Evolutionary conservation across 1,139 yeast genomes (phyloP).

Genomic region (Torulaspora pretoriensis): DNA sequence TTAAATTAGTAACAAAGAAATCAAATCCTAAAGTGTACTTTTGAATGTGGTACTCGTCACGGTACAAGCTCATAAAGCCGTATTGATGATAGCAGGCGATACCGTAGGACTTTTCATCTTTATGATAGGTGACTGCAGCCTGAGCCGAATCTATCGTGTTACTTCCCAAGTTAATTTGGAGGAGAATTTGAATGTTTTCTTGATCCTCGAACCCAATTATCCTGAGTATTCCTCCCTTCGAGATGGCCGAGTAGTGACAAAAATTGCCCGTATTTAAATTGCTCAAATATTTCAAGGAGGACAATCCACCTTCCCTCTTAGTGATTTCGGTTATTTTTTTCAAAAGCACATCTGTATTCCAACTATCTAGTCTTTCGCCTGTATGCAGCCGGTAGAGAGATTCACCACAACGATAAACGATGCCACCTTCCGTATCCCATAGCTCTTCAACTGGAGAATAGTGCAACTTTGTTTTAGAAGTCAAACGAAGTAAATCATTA

Average conservation of each 20-base stretch:
- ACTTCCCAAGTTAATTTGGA: not conserved
- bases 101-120: not conserved
- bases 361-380: not conserved
- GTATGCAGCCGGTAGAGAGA: slow-evolving; percentile 3
- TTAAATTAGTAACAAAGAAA: slow-evolving; percentile 5
- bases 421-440: slow-evolving; percentile 8
- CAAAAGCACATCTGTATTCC: slow-evolving; percentile 3
- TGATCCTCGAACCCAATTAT: not conserved
- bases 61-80: slow-evolving; percentile 3
- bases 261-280: not conserved
- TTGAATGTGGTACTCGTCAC: not conserved
- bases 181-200: not conserved
- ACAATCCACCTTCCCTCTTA: slow-evolving; percentile 4
- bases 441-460: slow-evolving; percentile 7
- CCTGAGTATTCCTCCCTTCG: slow-evolving; percentile 5
- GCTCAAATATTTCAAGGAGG: not conserved
- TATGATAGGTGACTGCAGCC: slow-evolving; percentile 1
- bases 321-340: not conserved
- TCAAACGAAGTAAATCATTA: not conserved
- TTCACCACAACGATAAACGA: slow-evolving; percentile 10
- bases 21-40: not conserved
- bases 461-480: not conserved
- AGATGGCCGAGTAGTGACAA: slow-evolving; percentile 1
- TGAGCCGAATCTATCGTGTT: not conserved
- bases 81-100: slow-evolving; percentile 2